Evolutionary conservation across 208 protist genomes (phyloP).

Genomic region (Leishmania martiniquensis): DNA sequence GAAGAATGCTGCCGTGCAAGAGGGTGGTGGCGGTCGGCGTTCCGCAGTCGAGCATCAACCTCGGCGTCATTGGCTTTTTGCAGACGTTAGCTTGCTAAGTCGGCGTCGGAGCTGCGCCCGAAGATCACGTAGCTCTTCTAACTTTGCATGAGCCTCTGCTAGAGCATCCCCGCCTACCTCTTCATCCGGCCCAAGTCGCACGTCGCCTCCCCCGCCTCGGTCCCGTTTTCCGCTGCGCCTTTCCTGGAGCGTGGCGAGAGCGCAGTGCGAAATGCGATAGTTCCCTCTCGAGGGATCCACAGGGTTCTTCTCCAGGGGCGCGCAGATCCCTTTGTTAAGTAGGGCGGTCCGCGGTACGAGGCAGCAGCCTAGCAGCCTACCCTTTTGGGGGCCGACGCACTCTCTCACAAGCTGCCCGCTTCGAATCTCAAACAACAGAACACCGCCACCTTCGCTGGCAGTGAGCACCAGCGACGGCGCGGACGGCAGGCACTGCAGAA

Average conservation of each 20-base stretch:
- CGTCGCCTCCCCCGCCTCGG: not conserved
- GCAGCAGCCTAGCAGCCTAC: slow-evolving; percentile 53
- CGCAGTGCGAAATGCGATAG: slow-evolving; percentile 27
- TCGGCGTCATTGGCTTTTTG: not conserved
- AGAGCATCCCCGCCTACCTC: not conserved
- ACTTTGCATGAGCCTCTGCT: slow-evolving; percentile 26
- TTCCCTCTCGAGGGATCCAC: slow-evolving; percentile 41
- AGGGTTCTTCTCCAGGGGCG: slow-evolving; percentile 58
- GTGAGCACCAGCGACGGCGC: slow-evolving; percentile 38
- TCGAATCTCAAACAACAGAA: slow-evolving; percentile 63
- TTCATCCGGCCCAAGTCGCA: not conserved
- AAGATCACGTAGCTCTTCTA: slow-evolving; percentile 38
- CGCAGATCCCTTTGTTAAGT: slow-evolving; percentile 24
- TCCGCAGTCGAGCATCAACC: not conserved
- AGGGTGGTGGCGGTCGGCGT: not conserved
- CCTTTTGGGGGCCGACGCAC: slow-evolving; percentile 42
- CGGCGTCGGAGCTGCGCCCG: slow-evolving; percentile 20
- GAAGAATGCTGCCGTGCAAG: not conserved
- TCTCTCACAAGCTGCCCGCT: slow-evolving; percentile 41
- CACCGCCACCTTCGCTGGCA: slow-evolving; percentile 54
- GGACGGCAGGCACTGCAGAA: slow-evolving; percentile 35
- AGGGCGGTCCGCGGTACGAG: slow-evolving; percentile 14
- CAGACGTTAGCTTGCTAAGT: slow-evolving; percentile 6
- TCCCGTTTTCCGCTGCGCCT: slow-evolving; percentile 14
- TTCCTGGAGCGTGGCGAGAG: not conserved